Conservation (phyloP, 768 basidiomycete genomes). For the Pleurotus pulmonarius region DNA sequence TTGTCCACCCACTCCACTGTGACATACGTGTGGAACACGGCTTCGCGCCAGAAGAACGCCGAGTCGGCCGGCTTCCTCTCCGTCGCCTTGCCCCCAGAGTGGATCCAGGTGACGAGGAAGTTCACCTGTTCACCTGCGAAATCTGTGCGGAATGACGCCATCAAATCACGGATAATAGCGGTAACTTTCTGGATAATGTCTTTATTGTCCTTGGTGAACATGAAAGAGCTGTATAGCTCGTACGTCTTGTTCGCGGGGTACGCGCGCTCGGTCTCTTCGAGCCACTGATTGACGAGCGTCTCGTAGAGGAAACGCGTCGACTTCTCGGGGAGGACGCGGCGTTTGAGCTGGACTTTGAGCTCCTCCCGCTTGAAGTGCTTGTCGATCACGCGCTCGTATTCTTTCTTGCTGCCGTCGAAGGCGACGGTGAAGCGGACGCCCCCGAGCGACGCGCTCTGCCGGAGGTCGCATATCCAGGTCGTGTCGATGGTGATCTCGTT, state of each 20-base stretch:
- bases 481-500: slow-evolving; percentile 11
- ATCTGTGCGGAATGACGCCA: slow-evolving; percentile 5
- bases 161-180: slow-evolving; percentile 6
- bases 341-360: slow-evolving; percentile 12
- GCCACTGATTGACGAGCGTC: slow-evolving; percentile 15
- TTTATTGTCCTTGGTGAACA: slow-evolving; percentile 10
- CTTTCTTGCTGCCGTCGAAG: slow-evolving; percentile 11
- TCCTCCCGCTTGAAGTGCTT: slow-evolving; percentile 10
- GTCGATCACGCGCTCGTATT: slow-evolving; percentile 12
- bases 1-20: slow-evolving; percentile 16
- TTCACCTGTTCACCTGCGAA: slow-evolving; percentile 13
- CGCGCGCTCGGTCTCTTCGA: slow-evolving; percentile 11
- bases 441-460: slow-evolving; percentile 3
- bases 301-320: slow-evolving; percentile 15
- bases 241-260: slow-evolving; percentile 14
- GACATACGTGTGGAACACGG: slow-evolving; percentile 12
- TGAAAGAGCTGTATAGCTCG: slow-evolving; percentile 13
- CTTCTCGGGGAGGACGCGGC: slow-evolving; percentile 11
- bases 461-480: slow-evolving; percentile 14
- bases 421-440: slow-evolving; percentile 12
- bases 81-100: slow-evolving; percentile 12
- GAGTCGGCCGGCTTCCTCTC: slow-evolving; percentile 3
- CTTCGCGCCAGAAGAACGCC: slow-evolving; percentile 14
- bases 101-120: slow-evolving; percentile 14
- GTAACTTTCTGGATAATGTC: slow-evolving; percentile 10